These are phyloP conservation scores for Anthracocystis setariae DNA, from an alignment of 1,284 basidiomycete species.

Conservation along the genomic window DNA sequence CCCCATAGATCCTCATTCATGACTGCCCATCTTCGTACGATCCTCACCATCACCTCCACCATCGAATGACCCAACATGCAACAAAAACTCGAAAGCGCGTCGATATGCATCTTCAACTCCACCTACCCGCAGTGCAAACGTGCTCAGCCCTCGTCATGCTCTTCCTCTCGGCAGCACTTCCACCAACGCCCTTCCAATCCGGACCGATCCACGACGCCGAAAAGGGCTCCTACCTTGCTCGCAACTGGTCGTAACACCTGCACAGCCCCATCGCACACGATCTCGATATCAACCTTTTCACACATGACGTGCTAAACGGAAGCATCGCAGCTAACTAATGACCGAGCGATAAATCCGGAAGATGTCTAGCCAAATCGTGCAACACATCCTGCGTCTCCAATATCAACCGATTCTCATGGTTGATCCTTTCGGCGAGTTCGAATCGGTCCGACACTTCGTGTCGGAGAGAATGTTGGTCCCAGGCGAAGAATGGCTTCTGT, in stretches of 20 bases:
- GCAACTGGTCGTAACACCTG: not conserved
- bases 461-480: conserved; percentile 4
- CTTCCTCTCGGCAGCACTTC: conserved; percentile 10
- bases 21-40: not conserved
- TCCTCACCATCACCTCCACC: not conserved
- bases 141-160: not conserved
- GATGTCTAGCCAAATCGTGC: conserved; percentile 8
- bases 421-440: not conserved
- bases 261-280: not conserved
- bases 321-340: too few species aligned
- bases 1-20: too few species aligned
- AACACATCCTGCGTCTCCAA: conserved; percentile 5
- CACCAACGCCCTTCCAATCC: conserved; percentile 19
- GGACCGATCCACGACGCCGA: conserved; percentile 23
- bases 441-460: not conserved
- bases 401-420: not conserved
- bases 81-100: not conserved
- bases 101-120: not conserved
- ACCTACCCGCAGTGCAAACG: not conserved
- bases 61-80: not conserved
- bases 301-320: too few species aligned
- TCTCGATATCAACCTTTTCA: not conserved
- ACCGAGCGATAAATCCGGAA: conserved; percentile 8
- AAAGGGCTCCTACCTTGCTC: conserved; percentile 33
- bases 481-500: conserved; percentile 9